Evolutionary conservation across 306 rosid species (phyloP), one percentile per base, ranked within the genome.

Genomic region (Quercus bicolor): DNA sequence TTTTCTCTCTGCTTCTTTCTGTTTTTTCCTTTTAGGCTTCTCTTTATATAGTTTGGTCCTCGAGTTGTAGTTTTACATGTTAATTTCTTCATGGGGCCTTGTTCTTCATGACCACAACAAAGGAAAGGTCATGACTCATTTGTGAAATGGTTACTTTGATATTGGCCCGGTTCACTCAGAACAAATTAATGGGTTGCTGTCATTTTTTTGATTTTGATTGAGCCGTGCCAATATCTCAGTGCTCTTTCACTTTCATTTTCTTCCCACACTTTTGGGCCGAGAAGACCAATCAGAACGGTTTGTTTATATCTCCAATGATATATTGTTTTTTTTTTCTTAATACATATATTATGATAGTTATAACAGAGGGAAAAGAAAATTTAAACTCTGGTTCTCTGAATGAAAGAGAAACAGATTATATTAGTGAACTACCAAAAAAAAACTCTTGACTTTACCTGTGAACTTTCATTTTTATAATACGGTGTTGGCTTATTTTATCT

Each of bases 101-200:
- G 53, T 65, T 18, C 65, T 21, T 62, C 78, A 53, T 2, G 29
- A 33, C 5, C 26, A 26, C 12, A 18, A 6, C 14, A 16, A 20
- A 26, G 14, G 29, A 3, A 45, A 51, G 40, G 24, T 3, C 4
- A 16, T 2, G 16, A 57, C n/a, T 51, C 59, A 37, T 21, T 0
- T 54, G 33, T 90, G 94, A 79, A 83, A 76, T 82, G 79, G 92
- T 71, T 55, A 79, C 84, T 88, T 75, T 79, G 92, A 74, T 90
- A 90, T 90, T 90, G 94, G 94, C 89, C 85, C 84, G 94, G 94
- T 85, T 90, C 92, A 90, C 86, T 88, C 94, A 86, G 89, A 75
- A 5, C 12, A 13, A 75, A 1, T 19, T 18, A 56, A 5, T 29
- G 37, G 40, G 4, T 26, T 61, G 5, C 65, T 52, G 18, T 52